Evolutionary conservation across 306 rosid genomes (phyloP).

Genomic region (Oxytropis ochrocephala): DNA sequence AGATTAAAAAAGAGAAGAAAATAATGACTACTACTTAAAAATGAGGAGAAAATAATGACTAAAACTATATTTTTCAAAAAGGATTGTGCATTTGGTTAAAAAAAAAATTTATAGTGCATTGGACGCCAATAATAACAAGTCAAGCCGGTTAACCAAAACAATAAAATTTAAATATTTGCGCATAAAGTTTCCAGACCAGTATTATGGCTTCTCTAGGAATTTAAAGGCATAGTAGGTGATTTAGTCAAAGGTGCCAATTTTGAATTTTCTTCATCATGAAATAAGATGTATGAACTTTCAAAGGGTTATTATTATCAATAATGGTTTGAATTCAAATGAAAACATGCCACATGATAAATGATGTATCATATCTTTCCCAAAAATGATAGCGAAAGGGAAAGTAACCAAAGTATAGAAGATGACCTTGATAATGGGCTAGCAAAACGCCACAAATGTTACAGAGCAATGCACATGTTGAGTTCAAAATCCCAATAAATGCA

Average conservation of each 20-base stretch:
- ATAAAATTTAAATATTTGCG: background rate
- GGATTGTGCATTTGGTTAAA: no score
- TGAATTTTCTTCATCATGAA: background rate
- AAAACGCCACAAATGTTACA: slow-evolving; percentile 13
- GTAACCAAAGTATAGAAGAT: background rate
- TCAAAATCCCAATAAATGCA: slow-evolving; percentile 47
- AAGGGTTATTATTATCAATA: background rate
- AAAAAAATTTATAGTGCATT: no score
- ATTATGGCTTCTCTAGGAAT: background rate
- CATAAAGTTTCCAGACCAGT: background rate
- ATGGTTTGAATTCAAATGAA: background rate
- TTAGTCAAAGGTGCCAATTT: slow-evolving; percentile 12
- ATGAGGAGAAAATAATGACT: no score
- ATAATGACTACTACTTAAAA: no score
- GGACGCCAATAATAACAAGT: no score
- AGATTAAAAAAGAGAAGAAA: no score
- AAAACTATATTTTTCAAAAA: no score
- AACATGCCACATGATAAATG: slow-evolving; percentile 12
- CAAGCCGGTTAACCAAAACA: background rate
- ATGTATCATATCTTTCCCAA: background rate
- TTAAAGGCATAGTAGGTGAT: background rate
- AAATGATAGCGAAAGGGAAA: slow-evolving; percentile 23
- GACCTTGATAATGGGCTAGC: slow-evolving; percentile 8
- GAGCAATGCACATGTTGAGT: slow-evolving; percentile 35
- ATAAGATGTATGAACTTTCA: slow-evolving; percentile 1